Evolutionary conservation across 1,284 basidiomycete species (phyloP).

Genomic region (Earliella scabrosa): DNA sequence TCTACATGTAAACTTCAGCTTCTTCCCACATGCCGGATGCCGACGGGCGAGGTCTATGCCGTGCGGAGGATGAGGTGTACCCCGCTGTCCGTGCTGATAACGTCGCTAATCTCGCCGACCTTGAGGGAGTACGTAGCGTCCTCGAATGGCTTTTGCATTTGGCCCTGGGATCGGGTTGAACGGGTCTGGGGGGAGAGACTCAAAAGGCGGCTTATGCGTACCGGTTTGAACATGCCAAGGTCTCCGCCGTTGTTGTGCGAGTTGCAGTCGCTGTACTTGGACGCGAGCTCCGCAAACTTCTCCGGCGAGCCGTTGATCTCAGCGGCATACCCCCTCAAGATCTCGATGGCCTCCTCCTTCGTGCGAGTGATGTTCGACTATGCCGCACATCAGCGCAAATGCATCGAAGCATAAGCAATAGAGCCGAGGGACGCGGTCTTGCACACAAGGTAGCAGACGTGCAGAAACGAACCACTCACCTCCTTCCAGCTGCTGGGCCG

Average conservation of each 20-base stretch:
- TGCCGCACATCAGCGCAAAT: neutral
- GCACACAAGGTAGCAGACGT: neutral
- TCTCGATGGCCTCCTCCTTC: conserved; percentile 87
- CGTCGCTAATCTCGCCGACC: conserved; percentile 84
- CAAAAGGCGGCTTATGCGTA: conserved; percentile 9
- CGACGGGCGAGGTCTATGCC: conserved; percentile 50
- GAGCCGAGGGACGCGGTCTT: too few relatives aligned
- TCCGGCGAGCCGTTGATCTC: conserved; percentile 64
- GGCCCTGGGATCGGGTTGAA: conserved; percentile 46
- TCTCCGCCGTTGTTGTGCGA: conserved; percentile 84
- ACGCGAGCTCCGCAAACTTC: conserved; percentile 80
- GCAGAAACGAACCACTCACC: conserved; percentile 49
- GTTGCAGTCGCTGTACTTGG: conserved; percentile 84
- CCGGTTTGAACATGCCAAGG: conserved; percentile 81
- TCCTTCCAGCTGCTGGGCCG: conserved; percentile 93
- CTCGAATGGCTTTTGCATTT: conserved; percentile 99
- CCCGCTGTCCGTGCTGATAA: conserved; percentile 94
- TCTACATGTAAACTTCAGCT: neutral
- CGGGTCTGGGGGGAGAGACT: neutral
- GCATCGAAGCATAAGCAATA: too few relatives aligned
- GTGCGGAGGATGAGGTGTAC: conserved; percentile 95
- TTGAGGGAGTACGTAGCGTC: conserved; percentile 85
- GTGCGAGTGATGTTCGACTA: conserved; percentile 85
- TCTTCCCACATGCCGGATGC: neutral
- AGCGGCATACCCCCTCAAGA: conserved; percentile 67